Evolutionary conservation across 345 rosid genomes (phyloP), one percentile per base, ranked within the genome.

Genomic region (Crucihimalaya himalaica): DNA sequence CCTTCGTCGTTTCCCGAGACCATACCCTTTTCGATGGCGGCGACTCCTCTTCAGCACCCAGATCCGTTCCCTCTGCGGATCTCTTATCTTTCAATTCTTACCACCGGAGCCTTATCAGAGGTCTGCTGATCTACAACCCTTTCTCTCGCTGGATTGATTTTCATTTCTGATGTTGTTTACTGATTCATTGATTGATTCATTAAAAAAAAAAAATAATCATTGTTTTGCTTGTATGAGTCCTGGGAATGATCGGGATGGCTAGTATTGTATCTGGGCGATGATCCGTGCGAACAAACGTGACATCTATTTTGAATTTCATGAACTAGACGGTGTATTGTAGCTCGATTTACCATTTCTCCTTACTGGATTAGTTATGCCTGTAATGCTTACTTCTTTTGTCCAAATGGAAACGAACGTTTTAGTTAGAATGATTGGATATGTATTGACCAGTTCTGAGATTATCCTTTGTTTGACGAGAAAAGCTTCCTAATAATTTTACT

Each of bases 101-200:
- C 48, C 53, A 84, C 46, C 75, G 77, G 5, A 66, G 80, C 79
- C 80, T 80, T 9, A 76, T 81, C 31, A 84, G 92, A 92, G 96
- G 93, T 92, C 21, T 8, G 47, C 53, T 6, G 68, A 59, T 74
- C 54, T 59, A 12, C 52, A 31, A 8, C 9, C 12, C 21, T 31
- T 32, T 14, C 5, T 39, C 4, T 39, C 4, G 46, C 32, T 40
- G 11, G 43, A 47, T 74, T 27, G 27, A 4, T 46, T 25, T 46
- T 56, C 20, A 21, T 57, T 62, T 47, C 25, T 4, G 25, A 66
- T 73, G 21, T 34, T 59, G 8, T 70, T 58, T 50, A 28, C 40
- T 5, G 16, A 37, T 39, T 61, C 61, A 2, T 42, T 57, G 56
- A 21, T 63, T 32, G 32, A 23, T 5, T 70, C 59, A 27, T 46